These are phyloP conservation scores for Escovopsis sp. DNA, from an alignment of 2,329 filamentous ascomycete genomes.

Conservation along the genomic window DNA sequence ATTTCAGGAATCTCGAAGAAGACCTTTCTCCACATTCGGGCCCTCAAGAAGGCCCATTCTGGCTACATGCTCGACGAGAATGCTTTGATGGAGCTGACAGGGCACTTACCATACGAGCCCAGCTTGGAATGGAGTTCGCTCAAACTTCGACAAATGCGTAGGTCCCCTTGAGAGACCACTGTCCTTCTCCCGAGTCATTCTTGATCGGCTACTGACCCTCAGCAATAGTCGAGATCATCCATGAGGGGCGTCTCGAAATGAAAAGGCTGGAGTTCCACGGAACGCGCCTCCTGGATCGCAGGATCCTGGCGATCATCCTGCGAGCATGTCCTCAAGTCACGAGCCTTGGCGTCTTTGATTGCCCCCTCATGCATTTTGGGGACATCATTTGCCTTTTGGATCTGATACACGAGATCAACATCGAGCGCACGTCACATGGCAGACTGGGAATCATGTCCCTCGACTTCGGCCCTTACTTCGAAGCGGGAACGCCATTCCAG, in stretches of 20 bases:
- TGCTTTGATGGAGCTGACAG: slow-evolving; percentile 1
- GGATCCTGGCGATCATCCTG: slow-evolving; percentile 20
- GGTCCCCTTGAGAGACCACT: slow-evolving; percentile 5
- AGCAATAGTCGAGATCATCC: slow-evolving; percentile 12
- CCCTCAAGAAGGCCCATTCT: neutral
- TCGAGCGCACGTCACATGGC: slow-evolving; percentile 5
- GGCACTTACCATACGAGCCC: slow-evolving; percentile 5
- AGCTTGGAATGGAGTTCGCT: slow-evolving; percentile 4
- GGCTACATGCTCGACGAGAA: neutral
- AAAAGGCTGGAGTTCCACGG: slow-evolving; percentile 17
- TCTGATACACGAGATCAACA: slow-evolving; percentile 21
- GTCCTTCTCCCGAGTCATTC: neutral
- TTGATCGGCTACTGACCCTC: neutral
- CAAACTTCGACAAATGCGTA: slow-evolving; percentile 10
- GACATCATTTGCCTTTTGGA: slow-evolving; percentile 20
- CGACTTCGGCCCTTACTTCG: slow-evolving; percentile 20
- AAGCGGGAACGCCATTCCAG: slow-evolving; percentile 12
- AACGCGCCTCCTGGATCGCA: slow-evolving; percentile 17
- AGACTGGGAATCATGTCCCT: slow-evolving; percentile 11
- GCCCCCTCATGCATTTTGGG: slow-evolving; percentile 21
- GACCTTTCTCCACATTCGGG: neutral
- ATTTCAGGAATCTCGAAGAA: too few species aligned
- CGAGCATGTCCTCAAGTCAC: slow-evolving; percentile 16
- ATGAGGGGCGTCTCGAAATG: slow-evolving; percentile 6
- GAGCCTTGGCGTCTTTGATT: slow-evolving; percentile 22